Conservation (phyloP, 2,329 filamentous ascomycete species). For the Talaromyces sp. region DNA sequence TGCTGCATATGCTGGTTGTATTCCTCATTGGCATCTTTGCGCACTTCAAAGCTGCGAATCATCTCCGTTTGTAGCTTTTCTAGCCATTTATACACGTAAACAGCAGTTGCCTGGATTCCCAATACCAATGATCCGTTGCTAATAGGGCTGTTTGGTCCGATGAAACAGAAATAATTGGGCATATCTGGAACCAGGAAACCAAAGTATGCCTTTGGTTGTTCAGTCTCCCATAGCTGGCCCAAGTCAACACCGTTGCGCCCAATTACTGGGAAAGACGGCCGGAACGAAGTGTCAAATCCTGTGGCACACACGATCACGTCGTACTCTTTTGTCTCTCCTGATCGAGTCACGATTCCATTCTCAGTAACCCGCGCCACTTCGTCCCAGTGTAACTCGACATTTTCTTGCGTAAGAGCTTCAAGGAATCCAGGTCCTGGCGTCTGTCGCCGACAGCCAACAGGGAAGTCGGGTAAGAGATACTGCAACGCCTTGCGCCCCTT, state of each 20-base stretch:
- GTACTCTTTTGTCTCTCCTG: conserved; percentile 10
- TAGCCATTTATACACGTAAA: conserved; percentile 3
- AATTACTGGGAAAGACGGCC: conserved; percentile 40
- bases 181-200: conserved; percentile 41
- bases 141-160: conserved; percentile 30
- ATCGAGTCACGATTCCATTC: not conserved
- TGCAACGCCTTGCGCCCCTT: not conserved
- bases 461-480: conserved; percentile 1
- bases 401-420: not conserved
- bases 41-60: conserved; percentile 3
- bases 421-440: not conserved
- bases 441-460: conserved; percentile 2
- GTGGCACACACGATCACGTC: conserved; percentile 32
- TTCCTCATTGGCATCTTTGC: conserved; percentile 2
- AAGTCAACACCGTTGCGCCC: conserved; percentile 34
- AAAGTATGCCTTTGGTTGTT: conserved; percentile 37
- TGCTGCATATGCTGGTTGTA: conserved; percentile 2
- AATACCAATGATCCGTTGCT: conserved; percentile 28
- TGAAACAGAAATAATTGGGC: conserved; percentile 40
- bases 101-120: not conserved
- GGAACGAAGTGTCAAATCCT: conserved; percentile 33
- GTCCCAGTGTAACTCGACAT: not conserved
- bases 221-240: conserved; percentile 38
- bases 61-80: conserved; percentile 3
- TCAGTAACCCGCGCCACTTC: not conserved